Evolutionary conservation across 495 filamentous ascomycete genomes (phyloP).

Genomic region (Podospora pseudocomata): DNA sequence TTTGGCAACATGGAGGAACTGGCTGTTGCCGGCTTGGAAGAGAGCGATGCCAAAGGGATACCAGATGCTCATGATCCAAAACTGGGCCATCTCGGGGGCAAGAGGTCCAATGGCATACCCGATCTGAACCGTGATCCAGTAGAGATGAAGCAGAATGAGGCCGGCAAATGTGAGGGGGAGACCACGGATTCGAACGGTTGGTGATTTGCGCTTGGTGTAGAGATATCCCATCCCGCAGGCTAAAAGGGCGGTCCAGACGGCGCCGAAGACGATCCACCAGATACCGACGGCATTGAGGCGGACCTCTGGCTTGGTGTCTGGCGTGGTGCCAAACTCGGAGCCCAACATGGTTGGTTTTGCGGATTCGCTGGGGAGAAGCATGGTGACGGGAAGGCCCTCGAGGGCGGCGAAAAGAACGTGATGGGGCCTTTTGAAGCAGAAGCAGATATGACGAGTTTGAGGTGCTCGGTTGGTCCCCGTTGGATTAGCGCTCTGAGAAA

Average conservation of each 20-base stretch:
- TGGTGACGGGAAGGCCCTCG: conserved; percentile 10
- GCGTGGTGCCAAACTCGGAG: conserved; percentile 34
- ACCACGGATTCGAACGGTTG: conserved; percentile 62
- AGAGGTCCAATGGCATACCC: conserved; percentile 57
- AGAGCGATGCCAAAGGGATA: conserved; percentile 67
- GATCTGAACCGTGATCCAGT: conserved; percentile 57
- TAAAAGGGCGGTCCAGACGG: conserved; percentile 56
- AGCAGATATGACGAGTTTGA: neutral
- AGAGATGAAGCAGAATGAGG: conserved; percentile 60
- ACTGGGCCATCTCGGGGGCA: conserved; percentile 51
- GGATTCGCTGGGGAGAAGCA: conserved; percentile 26
- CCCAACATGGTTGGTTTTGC: conserved; percentile 19
- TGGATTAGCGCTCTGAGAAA: neutral
- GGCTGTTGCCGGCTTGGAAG: conserved; percentile 66
- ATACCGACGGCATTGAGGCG: conserved; percentile 29
- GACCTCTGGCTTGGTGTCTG: conserved; percentile 26
- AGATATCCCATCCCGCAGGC: conserved; percentile 53
- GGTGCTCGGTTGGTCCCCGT: neutral
- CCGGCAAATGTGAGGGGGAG: conserved; percentile 56
- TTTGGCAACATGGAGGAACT: conserved; percentile 61
- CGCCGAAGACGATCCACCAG: conserved; percentile 36
- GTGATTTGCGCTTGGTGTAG: conserved; percentile 50
- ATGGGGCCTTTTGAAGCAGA: neutral
- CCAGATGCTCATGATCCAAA: conserved; percentile 72
- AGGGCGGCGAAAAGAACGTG: conserved; percentile 10